Evolutionary conservation across 768 basidiomycete species (phyloP).

Genomic region (Russula vinacea): DNA sequence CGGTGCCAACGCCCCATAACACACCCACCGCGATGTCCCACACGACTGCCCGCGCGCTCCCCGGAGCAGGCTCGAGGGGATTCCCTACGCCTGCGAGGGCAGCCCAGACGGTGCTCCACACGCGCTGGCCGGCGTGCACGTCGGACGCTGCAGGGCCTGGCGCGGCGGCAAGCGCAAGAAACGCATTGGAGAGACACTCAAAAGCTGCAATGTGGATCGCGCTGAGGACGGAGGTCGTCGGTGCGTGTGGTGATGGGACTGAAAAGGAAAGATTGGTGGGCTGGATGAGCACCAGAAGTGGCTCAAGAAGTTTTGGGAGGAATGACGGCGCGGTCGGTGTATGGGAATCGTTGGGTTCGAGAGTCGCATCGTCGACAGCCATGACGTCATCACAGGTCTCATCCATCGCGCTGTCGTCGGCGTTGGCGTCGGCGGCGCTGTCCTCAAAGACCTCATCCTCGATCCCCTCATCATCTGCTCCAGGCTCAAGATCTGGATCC

Average conservation of each 20-base stretch:
- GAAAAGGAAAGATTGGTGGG: conserved; percentile 83
- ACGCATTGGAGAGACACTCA: conserved; percentile 88
- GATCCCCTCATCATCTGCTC: conserved; percentile 36
- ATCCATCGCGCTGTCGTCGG: conserved; percentile 39
- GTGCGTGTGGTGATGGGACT: conserved; percentile 73
- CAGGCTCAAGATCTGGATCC: conserved; percentile 55
- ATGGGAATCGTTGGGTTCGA: conserved; percentile 6
- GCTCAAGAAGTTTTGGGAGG: conserved; percentile 61
- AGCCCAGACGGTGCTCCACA: conserved; percentile 69
- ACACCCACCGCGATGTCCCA: conserved; percentile 81
- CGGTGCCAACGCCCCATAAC: conserved; percentile 80
- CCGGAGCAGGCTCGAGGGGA: conserved; percentile 58
- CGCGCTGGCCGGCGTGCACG: conserved; percentile 44
- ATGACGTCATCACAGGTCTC: conserved; percentile 36
- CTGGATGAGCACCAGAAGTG: conserved; percentile 64
- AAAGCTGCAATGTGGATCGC: conserved; percentile 81
- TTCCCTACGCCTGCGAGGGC: conserved; percentile 59
- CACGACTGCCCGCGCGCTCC: conserved; percentile 59
- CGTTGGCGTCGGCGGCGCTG: conserved; percentile 41
- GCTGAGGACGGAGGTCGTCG: conserved; percentile 81
- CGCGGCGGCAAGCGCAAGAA: conserved; percentile 64
- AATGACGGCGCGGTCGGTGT: conserved; percentile 41
- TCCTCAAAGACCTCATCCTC: conserved; percentile 46
- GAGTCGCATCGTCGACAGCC: conserved; percentile 30
- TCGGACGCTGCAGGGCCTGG: conserved; percentile 46